Percentiles rank a stretch among this genome's conserved stretches.
These are phyloP conservation scores for Chiua virens DNA, from an alignment of 768 basidiomycete genomes.

Conservation along the genomic window DNA sequence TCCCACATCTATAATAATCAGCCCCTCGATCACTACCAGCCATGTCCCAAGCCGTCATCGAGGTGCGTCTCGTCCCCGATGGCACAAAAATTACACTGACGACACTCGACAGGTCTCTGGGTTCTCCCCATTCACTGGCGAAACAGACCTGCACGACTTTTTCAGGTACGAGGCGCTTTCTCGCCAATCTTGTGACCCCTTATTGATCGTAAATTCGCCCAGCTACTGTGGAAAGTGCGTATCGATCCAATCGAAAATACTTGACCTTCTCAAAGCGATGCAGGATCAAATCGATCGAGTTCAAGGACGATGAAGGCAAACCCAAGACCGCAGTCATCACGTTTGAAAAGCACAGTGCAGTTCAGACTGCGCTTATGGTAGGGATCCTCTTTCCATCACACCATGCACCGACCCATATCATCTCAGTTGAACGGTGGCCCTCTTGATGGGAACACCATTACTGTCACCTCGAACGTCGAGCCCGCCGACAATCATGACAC, in stretches of 20 bases:
- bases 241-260: neutral
- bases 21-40: neutral
- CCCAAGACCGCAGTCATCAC: constrained; percentile 62
- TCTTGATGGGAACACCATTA: constrained; percentile 69
- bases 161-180: constrained; percentile 59
- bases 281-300: constrained; percentile 70
- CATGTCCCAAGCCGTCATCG: constrained; percentile 27
- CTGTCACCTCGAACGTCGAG: constrained; percentile 67
- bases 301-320: constrained; percentile 40
- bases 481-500: constrained; percentile 54
- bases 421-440: constrained; percentile 68
- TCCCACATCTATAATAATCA: constrained; percentile 13
- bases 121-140: constrained; percentile 63
- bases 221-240: constrained; percentile 88
- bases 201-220: neutral
- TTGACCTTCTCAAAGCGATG: constrained; percentile 1
- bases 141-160: constrained; percentile 72
- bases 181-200: neutral
- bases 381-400: neutral
- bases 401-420: neutral
- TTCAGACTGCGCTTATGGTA: constrained; percentile 84
- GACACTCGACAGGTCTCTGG: constrained; percentile 57
- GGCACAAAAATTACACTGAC: neutral
- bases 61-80: constrained; percentile 34
- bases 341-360: constrained; percentile 84